Base-by-base conservation (phyloP, 352 stramenopile genomes). In the Discostella stelligera region DNA sequence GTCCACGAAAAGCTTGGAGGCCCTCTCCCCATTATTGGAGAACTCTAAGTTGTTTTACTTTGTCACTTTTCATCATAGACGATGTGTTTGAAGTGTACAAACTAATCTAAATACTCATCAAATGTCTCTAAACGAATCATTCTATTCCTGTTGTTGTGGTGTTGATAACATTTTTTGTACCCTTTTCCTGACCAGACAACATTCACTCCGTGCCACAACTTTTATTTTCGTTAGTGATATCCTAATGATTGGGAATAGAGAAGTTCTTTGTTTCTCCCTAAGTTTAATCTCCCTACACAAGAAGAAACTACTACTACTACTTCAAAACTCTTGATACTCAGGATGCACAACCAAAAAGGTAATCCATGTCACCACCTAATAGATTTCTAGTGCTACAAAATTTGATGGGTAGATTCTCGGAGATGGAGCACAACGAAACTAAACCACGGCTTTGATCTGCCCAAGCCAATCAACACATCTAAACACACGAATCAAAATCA, bases 1-100 rank as follows among this genome's bases (percentile, higher is more conserved):
- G 69, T 84, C 9, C 79, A 86, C 46, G 76, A 83, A 41, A 64
- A 84, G 58, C 69, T 86, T n/a, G 74, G 74, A 52, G 69, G 55
- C 30, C 21, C 54, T 18, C 50, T 80, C 48, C 53, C 53, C 4
- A 61, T 61, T 37, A 20, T 61, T 37, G 53, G 53, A 14, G 53
- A 16, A 0, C 30, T 61, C 14, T 61, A 61, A 61, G 27, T 37
- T 16, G 18, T 37, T 58, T 13, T 2, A 10, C 11, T 8, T 44
- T 44, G 37, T 44, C 37, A 10, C 37, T 44, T 44, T 44, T 14
- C 37, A 44, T 44, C 37, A 44, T 44, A 44, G 37, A 44, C 7
- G 37, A 44, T 44, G 37, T 14, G 37, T 44, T 10, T 44, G 7
- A 44, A 44, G 37, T 44, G 37, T 10, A 44, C 37, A 14, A 44